Base-by-base conservation (phyloP, 192 early-diverging fungal species). In the Chytriomyces sp. region DNA sequence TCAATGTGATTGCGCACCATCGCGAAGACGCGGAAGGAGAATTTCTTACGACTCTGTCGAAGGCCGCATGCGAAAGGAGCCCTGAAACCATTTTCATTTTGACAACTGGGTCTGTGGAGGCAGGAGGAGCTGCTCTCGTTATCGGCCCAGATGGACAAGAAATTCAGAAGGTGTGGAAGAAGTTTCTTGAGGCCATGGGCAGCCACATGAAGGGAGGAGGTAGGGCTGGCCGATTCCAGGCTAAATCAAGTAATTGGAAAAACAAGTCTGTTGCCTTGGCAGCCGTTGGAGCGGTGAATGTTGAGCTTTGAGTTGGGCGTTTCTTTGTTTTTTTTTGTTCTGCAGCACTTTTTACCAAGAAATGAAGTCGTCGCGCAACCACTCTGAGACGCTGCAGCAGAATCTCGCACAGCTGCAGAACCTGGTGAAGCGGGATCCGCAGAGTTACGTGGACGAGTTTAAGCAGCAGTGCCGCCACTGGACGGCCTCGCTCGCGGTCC, bases 321-420 rank as follows among this genome's bases (percentile, higher is more conserved):
- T 49, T 49, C 44, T 49, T 49, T 49, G 17, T 49, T 49, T 49
- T 49, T 49, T 49, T 49, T 49, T 49, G 17, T 49, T 49, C 10
- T 49, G 44, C 44, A 49, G n/a, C n/a, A n/a, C 44, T n/a, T 22
- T 49, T 22, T 49, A 49, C 14, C 14, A 49, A n/a, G 22, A 49
- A 49, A 49, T 49, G 44, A 49, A 49, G 44, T 49, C 44, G 22
- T n/a, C 44, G 30, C 71, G 75, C 10, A 77, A 60, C 68, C 30
- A 75, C 6, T 67, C 75, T 17, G 75, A 79, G 38, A 71, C 77
- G 30, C 72, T 82, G 40, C 75, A 72, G 28, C 71, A 69, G 25
- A 94, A 99, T 88, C 87, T 99, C 66, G 93, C 98, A 38, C 96
- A 98, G 82, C 87, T 99, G 66, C 98, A 99, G 83, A 99, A 99